Conservation (phyloP, 2,329 filamentous ascomycete genomes). For the Fusarium poae region DNA sequence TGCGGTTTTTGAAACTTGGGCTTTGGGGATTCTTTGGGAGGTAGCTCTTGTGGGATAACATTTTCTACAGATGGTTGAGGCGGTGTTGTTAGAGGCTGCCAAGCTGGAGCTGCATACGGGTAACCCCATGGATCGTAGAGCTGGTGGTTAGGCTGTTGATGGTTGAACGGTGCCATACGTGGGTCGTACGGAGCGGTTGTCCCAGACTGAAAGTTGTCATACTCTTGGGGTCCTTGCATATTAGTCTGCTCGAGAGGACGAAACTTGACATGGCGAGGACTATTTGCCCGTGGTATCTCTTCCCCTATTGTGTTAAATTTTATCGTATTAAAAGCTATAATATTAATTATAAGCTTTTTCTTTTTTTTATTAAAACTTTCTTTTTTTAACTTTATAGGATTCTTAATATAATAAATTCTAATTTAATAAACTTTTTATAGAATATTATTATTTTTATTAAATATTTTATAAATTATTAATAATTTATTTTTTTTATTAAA, state of each 20-base stretch:
- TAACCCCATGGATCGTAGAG: background rate
- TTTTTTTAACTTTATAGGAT: no score
- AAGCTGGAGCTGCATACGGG: background rate
- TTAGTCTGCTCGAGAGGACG: background rate
- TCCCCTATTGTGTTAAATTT: no score
- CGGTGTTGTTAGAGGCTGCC: background rate
- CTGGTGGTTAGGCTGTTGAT: background rate
- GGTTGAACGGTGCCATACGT: background rate
- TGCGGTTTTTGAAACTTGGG: conserved; percentile 16
- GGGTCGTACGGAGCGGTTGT: background rate
- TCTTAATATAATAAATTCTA: no score
- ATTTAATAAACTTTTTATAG: no score
- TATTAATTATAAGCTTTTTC: no score
- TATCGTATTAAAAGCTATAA: no score
- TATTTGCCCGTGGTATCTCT: background rate
- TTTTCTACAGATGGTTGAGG: background rate
- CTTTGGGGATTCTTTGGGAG: background rate
- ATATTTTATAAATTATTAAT: no score
- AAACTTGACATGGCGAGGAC: background rate
- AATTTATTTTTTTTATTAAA: no score
- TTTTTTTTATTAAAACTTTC: no score
- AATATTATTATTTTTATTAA: no score
- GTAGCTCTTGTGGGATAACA: accelerated
- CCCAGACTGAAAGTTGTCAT: background rate
- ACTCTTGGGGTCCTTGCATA: background rate